Conservation (phyloP, 768 basidiomycete species). For the Suillus discolor region DNA sequence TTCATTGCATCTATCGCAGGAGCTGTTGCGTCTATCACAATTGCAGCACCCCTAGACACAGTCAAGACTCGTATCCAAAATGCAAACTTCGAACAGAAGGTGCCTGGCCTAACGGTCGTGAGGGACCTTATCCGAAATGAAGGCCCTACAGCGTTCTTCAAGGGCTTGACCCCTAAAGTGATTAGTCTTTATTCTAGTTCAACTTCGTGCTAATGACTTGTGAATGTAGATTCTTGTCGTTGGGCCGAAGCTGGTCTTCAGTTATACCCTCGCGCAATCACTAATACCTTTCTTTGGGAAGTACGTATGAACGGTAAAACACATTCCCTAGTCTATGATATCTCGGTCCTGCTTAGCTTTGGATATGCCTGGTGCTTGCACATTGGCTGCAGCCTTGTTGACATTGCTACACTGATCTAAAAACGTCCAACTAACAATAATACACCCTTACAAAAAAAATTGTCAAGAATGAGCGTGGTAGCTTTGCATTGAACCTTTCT, state of each 20-base stretch:
- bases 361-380: neutral
- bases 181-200: slow-evolving; percentile 23
- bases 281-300: slow-evolving; percentile 91
- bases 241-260: slow-evolving; percentile 97
- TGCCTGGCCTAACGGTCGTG: slow-evolving; percentile 77
- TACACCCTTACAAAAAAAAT: neutral
- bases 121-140: slow-evolving; percentile 87
- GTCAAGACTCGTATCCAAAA: slow-evolving; percentile 99
- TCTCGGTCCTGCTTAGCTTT: neutral
- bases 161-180: slow-evolving; percentile 96
- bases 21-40: slow-evolving; percentile 92
- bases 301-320: slow-evolving; percentile 57
- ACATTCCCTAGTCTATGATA: neutral
- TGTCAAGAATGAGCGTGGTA: neutral
- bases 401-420: neutral
- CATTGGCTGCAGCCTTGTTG: neutral
- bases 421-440: neutral
- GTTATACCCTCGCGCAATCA: slow-evolving; percentile 95
- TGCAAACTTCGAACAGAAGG: slow-evolving; percentile 92
- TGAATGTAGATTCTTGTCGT: slow-evolving; percentile 84
- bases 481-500: neutral
- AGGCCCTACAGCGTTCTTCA: slow-evolving; percentile 85
- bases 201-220: slow-evolving; percentile 25
- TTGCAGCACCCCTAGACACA: slow-evolving; percentile 94
- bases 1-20: slow-evolving; percentile 94